Evolutionary conservation across 495 filamentous ascomycete genomes (phyloP).

Genomic region (Oidiodendron maius): DNA sequence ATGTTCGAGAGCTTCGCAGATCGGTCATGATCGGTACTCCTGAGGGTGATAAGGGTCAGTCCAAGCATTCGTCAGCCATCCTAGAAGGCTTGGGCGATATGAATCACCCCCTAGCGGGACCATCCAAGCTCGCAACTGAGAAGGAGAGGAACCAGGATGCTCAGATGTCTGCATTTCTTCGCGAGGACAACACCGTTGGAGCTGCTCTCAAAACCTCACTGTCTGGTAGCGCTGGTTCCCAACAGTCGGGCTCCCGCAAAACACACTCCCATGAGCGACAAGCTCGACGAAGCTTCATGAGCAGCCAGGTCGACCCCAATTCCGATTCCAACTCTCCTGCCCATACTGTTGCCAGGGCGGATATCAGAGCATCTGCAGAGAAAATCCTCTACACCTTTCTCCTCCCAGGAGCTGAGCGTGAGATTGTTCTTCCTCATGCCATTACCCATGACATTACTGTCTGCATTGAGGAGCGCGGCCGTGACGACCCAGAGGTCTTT

Average conservation of each 20-base stretch:
- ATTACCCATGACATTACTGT: conserved; percentile 77
- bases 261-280: conserved; percentile 24
- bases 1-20: conserved; percentile 88
- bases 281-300: conserved; percentile 65
- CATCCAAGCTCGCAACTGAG: conserved; percentile 33
- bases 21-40: conserved; percentile 92
- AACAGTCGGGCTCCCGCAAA: conserved; percentile 29
- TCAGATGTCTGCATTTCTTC: conserved; percentile 81
- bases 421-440: conserved; percentile 84
- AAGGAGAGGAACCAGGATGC: conserved; percentile 70
- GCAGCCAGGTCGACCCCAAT: conserved; percentile 46
- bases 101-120: conserved; percentile 51
- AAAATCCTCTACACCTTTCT: conserved; percentile 97
- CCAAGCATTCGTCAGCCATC: conserved; percentile 75
- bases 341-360: conserved; percentile 76
- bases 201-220: conserved; percentile 50
- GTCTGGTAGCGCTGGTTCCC: conserved; percentile 57
- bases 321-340: conserved; percentile 70
- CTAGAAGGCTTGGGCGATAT: conserved; percentile 68
- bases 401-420: conserved; percentile 85
- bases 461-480: conserved; percentile 78
- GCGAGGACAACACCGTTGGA: conserved; percentile 57
- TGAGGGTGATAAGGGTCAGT: conserved; percentile 74
- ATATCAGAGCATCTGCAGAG: conserved; percentile 89
- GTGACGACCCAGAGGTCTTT: conserved; percentile 96